phyloP scores from a whole-genome alignment of 352 stramenopile genomes.

The Aphanomyces stellatus region DNA sequence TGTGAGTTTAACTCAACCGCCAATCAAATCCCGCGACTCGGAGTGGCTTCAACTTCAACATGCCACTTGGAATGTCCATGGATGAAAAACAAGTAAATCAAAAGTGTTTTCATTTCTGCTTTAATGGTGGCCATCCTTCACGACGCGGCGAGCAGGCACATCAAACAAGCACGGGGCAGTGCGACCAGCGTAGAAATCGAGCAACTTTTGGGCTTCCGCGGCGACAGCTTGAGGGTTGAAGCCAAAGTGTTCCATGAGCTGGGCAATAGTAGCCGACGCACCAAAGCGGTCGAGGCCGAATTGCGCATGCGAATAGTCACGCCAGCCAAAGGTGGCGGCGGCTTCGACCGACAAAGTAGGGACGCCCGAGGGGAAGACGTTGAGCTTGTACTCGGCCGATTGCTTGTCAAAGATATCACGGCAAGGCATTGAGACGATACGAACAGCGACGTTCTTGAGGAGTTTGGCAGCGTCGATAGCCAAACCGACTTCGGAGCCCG shows the following conservation, averaged over 20 bases:
- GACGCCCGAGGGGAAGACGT: conserved; percentile 91
- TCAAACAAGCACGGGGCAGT: conserved; percentile 63
- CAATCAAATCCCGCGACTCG: too few species aligned
- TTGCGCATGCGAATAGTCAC: conserved; percentile 92
- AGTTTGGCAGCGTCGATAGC: conserved; percentile 92
- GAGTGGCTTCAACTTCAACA: too few species aligned
- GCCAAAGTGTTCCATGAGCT: conserved; percentile 92
- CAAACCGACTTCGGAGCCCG: conserved; percentile 94
- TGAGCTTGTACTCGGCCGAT: conserved; percentile 91
- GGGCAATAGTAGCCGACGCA: conserved; percentile 74
- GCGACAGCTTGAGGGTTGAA: conserved; percentile 94
- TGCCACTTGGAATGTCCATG: too few species aligned
- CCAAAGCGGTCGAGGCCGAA: conserved; percentile 87
- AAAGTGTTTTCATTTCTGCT: background rate
- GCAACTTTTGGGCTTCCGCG: conserved; percentile 86
- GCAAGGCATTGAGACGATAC: conserved; percentile 97
- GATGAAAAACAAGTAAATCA: too few species aligned
- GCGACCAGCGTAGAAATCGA: conserved; percentile 87
- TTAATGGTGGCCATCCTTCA: conserved; percentile 63
- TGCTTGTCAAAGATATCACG: conserved; percentile 97
- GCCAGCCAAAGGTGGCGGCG: conserved; percentile 89
- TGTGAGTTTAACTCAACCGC: too few species aligned
- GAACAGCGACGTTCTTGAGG: conserved; percentile 72
- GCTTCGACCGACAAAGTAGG: conserved; percentile 96
- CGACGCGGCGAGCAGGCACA: conserved; percentile 45